Evolutionary conservation across 2,329 filamentous ascomycete genomes (phyloP), one percentile per base, ranked within the genome.

Genomic region (Aspergillus costaricaensis): DNA sequence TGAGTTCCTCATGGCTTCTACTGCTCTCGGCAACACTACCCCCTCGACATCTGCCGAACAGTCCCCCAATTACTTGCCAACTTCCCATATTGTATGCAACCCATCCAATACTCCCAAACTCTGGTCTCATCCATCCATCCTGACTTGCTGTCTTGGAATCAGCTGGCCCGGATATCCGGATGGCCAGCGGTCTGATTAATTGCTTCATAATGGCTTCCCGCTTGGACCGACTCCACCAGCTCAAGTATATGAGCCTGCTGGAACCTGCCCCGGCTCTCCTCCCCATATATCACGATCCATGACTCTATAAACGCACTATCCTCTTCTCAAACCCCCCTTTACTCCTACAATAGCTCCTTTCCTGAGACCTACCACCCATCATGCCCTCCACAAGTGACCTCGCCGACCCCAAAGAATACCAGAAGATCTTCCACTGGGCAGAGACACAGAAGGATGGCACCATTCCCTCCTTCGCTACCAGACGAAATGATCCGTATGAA

Each of bases 361-460:
- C 27, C 9, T 39, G 44, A 25, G 38, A 10, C 21, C 23, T 23
- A 53, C 27, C 50, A 51, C 43, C 12, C 55, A 69, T 15, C 36
- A 73, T 74, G 70, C 61, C 66, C 62, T 71, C 70, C 9, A 67
- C 65, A 52, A 64, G 60, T 25, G 62, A 62, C 2, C 60, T 72
- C 8, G 59, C 71, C 2, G 69, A 72, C 55, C 70, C 72, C 49
- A 39, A 70, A 44, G 79, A 83, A 47, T 83, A 82, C 63, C 80
- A 82, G 57, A 80, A 81, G 54, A 81, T 82, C 66, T 83, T 83
- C 61, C 81, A 83, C 68, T 86, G 85, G 84, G 84, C 83, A 0
- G 83, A 85, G 68, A 86, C 84, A n/a, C 84, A 86, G 65, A 80
- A 85, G 67, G 79, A 86, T 68, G 84, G 81, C 0, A 67, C 76